Evolutionary conservation across 768 basidiomycete species (phyloP).

Genomic region (Leccinum longicurvipes): DNA sequence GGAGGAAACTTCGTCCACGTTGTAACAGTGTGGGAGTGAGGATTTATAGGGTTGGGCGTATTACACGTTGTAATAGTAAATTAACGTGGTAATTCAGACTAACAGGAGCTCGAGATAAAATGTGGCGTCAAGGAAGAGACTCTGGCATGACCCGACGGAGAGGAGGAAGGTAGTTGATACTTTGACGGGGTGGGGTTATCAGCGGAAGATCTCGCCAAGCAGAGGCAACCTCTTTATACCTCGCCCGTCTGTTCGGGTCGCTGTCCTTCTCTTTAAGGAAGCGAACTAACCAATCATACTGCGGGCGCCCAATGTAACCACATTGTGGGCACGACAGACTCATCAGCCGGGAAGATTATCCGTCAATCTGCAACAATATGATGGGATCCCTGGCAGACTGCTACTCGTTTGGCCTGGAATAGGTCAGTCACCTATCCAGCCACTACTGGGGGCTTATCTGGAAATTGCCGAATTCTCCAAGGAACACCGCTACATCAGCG

Average conservation of each 20-base stretch:
- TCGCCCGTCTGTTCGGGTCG: constrained; percentile 9
- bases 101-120: not conserved
- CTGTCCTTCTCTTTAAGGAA: constrained; percentile 1
- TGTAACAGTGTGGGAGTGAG: constrained; percentile 3
- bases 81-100: not conserved
- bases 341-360: not conserved
- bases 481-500: too few relatives aligned
- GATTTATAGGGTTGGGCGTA: constrained; percentile 3
- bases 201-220: constrained; percentile 2
- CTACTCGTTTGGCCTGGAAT: too few relatives aligned
- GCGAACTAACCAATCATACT: not conserved
- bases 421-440: too few relatives aligned
- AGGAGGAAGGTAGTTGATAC: not conserved
- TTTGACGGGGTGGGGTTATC: not conserved
- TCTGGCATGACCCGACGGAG: not conserved
- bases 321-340: too few relatives aligned
- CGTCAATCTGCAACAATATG: not conserved
- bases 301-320: too few relatives aligned
- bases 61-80: constrained; percentile 2
- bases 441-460: too few relatives aligned
- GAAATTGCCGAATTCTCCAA: too few relatives aligned
- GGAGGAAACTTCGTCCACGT: not conserved
- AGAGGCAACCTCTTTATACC: constrained; percentile 11
- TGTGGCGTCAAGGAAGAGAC: not conserved
- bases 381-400: not conserved